Base-by-base conservation (phyloP, 192 early-diverging fungal species). In the Linnemannia exigua region DNA sequence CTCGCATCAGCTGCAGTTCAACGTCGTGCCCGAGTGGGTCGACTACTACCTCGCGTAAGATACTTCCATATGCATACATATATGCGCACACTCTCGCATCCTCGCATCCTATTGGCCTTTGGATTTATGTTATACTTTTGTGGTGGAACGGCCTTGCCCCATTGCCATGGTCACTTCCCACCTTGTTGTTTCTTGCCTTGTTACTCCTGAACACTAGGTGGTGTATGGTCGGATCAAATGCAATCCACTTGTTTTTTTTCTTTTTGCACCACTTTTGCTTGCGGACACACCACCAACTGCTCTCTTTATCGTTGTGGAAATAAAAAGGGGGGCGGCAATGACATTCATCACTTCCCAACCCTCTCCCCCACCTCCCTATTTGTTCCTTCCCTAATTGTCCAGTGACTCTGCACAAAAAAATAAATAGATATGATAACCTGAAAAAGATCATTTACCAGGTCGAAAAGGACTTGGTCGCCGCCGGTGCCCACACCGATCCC, bases 1-100 rank as follows among this genome's bases (percentile, higher is more conserved):
- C 79, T 95, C 96, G 31, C 95, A 96, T 87, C 93, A 94, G 35
- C 91, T 99, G 67, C 95, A 97, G 89, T 94, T 99, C 81, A 99
- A 99, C 80, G 93, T 95, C 47, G 95, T 96, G 44, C 95, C 95
- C 72, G 95, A 96, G 87, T 96, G 95, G 95, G 91, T 93, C 84
- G 94, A 94, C 75, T 92, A 94, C 79, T 96, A 96, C 79, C 47
- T 96, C 71, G 92, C 93, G 92, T 95, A 95, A 80, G 94, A 91
- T 88, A 33, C 67, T 8, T 50, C 46, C 1, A 3, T 46, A n/a
- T 33, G 37, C 36, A 44, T 22, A 63, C 63, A 11, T 63, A 25
- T 25, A 63, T 63, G 28, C 58, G 28, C 58, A 63, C 58, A 63
- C 58, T 31, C 58, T 84, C 78, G 72, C 67, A 58, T 61, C 22